phyloP scores from a whole-genome alignment of 768 basidiomycete genomes.

The Auricularia heimuer region DNA sequence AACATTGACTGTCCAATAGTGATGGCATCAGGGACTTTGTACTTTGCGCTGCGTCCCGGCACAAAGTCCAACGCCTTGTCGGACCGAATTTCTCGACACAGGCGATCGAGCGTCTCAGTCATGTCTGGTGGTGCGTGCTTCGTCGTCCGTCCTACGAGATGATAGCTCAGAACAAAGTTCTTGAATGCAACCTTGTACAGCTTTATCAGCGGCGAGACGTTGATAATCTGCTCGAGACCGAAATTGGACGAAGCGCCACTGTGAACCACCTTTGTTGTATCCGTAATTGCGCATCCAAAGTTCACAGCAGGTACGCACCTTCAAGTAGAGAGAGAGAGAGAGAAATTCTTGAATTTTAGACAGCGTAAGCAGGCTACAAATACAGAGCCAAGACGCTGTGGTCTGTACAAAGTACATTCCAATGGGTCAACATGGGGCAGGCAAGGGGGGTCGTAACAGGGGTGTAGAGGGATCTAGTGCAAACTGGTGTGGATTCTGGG shows the following conservation, averaged over 20 bases:
- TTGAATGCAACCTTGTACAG: slow-evolving; percentile 6
- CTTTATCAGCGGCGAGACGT: slow-evolving; percentile 11
- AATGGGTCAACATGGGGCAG: too few relatives aligned
- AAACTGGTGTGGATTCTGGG: too few relatives aligned
- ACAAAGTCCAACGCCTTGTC: neutral
- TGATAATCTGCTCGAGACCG: slow-evolving; percentile 11
- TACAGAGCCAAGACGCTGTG: too few relatives aligned
- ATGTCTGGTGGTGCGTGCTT: slow-evolving; percentile 22
- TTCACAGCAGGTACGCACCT: neutral
- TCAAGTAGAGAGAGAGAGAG: neutral
- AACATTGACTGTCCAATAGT: neutral
- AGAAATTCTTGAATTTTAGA: neutral
- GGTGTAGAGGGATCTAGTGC: too few relatives aligned
- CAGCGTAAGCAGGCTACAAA: neutral
- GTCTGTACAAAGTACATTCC: too few relatives aligned
- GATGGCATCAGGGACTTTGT: neutral
- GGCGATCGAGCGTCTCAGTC: slow-evolving; percentile 15
- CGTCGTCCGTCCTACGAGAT: slow-evolving; percentile 18
- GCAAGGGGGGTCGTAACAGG: too few relatives aligned
- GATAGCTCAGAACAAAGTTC: slow-evolving; percentile 14
- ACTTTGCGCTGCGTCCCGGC: neutral
- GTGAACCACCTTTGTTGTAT: neutral
- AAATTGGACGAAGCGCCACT: slow-evolving; percentile 2
- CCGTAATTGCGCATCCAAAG: neutral
- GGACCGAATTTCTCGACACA: slow-evolving; percentile 9